Evolutionary conservation across 257 asterid species (phyloP).

Genomic region (Nicotiana knightiana): DNA sequence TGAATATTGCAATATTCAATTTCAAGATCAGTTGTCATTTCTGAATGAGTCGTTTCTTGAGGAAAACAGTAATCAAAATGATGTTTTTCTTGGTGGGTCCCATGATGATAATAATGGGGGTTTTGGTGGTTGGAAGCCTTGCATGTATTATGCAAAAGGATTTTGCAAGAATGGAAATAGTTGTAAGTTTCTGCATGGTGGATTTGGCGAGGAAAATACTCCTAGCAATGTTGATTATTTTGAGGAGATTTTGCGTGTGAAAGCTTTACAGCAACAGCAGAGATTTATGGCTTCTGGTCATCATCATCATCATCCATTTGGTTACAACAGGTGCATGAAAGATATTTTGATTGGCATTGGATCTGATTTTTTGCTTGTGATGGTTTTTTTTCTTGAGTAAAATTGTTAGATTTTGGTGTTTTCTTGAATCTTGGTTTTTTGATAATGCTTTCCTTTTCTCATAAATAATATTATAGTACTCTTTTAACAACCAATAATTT

Average conservation of each 20-base stretch:
- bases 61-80: conserved; percentile 36
- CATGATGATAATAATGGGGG: conserved; percentile 40
- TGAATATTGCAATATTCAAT: conserved; percentile 35
- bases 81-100: conserved; percentile 55
- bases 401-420: neutral
- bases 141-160: conserved; percentile 71
- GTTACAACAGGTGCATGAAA: conserved; percentile 48
- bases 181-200: conserved; percentile 61
- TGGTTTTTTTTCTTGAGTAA: neutral
- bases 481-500: too few relatives aligned
- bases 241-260: conserved; percentile 66
- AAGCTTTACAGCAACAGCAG: conserved; percentile 66
- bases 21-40: conserved; percentile 44
- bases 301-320: conserved; percentile 48
- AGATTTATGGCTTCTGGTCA: conserved; percentile 63
- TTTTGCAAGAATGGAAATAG: conserved; percentile 64
- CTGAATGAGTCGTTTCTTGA: conserved; percentile 48
- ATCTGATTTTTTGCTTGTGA: too few relatives aligned
- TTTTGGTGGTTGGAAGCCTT: conserved; percentile 57
- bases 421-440: neutral
- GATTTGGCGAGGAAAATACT: conserved; percentile 34
- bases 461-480: too few relatives aligned
- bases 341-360: conserved; percentile 13
- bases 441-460: too few relatives aligned
- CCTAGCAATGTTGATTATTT: conserved; percentile 43